phyloP scores from a whole-genome alignment of 2,329 filamentous ascomycete species.

The Colletotrichum sp. region DNA sequence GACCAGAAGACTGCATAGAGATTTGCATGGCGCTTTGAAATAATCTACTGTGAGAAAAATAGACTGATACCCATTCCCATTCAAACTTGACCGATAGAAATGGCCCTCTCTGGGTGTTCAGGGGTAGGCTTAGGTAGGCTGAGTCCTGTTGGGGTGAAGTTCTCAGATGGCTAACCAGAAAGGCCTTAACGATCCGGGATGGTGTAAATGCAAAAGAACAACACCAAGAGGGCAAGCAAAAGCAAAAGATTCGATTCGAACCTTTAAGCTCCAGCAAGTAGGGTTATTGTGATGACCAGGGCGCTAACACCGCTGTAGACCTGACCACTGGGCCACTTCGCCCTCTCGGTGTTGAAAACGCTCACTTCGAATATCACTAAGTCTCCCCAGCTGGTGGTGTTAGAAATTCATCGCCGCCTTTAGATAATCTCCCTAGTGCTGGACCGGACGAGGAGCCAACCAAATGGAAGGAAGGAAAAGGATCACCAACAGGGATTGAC shows the following conservation, averaged over 20 bases:
- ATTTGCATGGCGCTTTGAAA: not conserved
- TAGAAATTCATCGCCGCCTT: not conserved
- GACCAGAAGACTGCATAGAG: conserved; percentile 14
- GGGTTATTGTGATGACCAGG: not conserved
- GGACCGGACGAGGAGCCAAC: not conserved
- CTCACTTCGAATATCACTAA: not conserved
- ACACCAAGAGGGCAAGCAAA: not conserved
- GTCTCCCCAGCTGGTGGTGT: not conserved
- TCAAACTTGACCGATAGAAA: not conserved
- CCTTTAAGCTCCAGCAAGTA: not conserved
- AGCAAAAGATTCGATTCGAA: not conserved
- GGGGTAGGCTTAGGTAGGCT: not conserved
- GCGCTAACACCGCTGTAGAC: not conserved
- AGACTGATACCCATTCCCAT: not conserved
- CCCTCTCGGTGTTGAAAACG: not conserved
- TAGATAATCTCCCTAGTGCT: not conserved
- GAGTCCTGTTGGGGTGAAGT: not conserved
- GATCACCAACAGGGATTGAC: not conserved
- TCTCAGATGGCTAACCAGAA: not conserved
- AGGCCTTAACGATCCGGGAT: not conserved
- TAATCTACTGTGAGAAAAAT: not conserved
- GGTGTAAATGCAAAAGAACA: not conserved
- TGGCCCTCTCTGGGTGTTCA: not conserved
- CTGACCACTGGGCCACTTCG: not conserved
- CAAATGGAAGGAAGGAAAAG: not conserved